These are phyloP conservation scores for Aspergillus costaricaensis DNA, from an alignment of 2,329 filamentous ascomycete genomes.

Conservation along the genomic window DNA sequence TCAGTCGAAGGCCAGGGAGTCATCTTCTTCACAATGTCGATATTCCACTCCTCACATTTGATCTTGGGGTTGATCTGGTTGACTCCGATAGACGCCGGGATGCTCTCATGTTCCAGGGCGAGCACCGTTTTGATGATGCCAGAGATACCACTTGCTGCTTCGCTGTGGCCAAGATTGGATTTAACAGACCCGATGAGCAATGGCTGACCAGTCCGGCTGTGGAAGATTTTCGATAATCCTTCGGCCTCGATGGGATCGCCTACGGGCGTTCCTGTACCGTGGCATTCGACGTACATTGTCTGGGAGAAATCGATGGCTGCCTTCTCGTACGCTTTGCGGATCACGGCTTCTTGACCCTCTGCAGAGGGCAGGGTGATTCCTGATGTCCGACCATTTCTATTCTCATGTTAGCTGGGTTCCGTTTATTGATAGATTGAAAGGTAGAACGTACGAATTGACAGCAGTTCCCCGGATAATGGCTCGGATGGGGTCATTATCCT, in stretches of 20 bases:
- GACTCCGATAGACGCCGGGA: not conserved
- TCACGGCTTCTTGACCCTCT: not conserved
- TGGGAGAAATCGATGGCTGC: not conserved
- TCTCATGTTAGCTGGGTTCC: too few relatives aligned
- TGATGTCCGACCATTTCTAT: constrained; percentile 1
- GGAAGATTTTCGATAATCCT: too few relatives aligned
- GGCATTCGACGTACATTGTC: constrained; percentile 13
- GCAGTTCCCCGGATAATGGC: constrained; percentile 4
- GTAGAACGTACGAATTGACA: not conserved
- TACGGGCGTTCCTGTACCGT: constrained; percentile 13
- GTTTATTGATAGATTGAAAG: too few relatives aligned
- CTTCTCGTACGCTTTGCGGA: constrained; percentile 7
- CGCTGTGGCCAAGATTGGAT: constrained; percentile 10
- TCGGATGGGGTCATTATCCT: constrained; percentile 1
- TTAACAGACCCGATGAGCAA: constrained; percentile 11
- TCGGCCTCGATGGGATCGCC: constrained; percentile 11
- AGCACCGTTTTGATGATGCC: constrained; percentile 8
- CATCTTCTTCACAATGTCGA: too few relatives aligned
- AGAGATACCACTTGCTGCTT: constrained; percentile 10
- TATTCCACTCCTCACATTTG: too few relatives aligned
- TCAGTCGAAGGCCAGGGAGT: too few relatives aligned
- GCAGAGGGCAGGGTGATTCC: constrained; percentile 11
- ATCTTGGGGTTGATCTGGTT: too few relatives aligned
- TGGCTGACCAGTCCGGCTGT: too few relatives aligned
- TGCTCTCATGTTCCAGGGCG: not conserved